These are phyloP conservation scores for Fraxinus floribunda DNA, from an alignment of 305 asterid species.

Conservation along the genomic window DNA sequence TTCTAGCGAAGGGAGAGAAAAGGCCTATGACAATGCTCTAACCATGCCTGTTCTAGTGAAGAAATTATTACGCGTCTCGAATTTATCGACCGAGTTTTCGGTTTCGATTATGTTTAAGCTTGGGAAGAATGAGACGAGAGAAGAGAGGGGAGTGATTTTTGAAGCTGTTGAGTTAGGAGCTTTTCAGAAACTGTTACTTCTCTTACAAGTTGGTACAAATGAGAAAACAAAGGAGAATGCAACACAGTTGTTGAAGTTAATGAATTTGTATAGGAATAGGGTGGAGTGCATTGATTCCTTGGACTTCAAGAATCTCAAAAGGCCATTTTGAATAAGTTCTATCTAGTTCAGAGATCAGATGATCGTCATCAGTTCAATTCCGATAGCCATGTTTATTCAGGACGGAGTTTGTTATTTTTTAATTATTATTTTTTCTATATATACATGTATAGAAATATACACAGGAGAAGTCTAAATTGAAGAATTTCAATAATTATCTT, in stretches of 20 bases:
- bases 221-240: slow-evolving; percentile 50
- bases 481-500: neutral
- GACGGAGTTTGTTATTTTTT: neutral
- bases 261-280: slow-evolving; percentile 39
- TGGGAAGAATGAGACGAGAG: slow-evolving; percentile 21
- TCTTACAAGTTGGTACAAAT: slow-evolving; percentile 50
- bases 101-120: slow-evolving; percentile 49
- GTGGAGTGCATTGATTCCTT: slow-evolving; percentile 38
- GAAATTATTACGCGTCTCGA: slow-evolving; percentile 55
- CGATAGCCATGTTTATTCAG: neutral
- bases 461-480: neutral
- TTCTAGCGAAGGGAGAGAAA: slow-evolving; percentile 36
- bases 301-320: slow-evolving; percentile 39
- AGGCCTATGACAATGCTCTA: slow-evolving; percentile 35
- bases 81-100: slow-evolving; percentile 46
- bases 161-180: slow-evolving; percentile 54
- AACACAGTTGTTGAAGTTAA: slow-evolving; percentile 38
- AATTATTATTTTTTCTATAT: neutral
- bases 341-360: neutral
- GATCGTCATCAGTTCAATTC: neutral
- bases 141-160: slow-evolving; percentile 13
- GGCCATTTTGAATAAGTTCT: slow-evolving; percentile 25
- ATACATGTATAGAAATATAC: neutral
- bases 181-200: slow-evolving; percentile 53
- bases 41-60: slow-evolving; percentile 46